Percentiles rank a stretch among this genome's conserved stretches.
These are phyloP conservation scores for Funneliformis geosporum DNA, from an alignment of 192 early-diverging fungal genomes.

Conservation along the genomic window DNA sequence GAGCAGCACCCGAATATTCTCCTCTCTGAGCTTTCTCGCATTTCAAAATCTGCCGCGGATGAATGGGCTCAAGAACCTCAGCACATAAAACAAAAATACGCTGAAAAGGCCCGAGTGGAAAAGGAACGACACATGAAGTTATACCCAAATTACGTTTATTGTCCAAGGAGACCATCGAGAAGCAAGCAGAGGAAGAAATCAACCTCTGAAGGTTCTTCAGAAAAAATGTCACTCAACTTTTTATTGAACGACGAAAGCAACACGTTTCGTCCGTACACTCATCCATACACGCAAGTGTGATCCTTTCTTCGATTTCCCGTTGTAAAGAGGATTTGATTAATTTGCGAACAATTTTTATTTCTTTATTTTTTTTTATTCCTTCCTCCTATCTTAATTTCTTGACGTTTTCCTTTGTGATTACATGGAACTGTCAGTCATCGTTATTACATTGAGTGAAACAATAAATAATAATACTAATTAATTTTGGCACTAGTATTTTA, in stretches of 20 bases:
- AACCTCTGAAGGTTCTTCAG: conserved; percentile 1
- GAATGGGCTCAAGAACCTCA: conserved; percentile 26
- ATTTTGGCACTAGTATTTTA: too few relatives aligned
- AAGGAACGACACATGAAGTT: conserved; percentile 32
- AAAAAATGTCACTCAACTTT: conserved; percentile 31
- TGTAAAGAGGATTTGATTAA: too few relatives aligned
- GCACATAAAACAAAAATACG: conserved; percentile 14
- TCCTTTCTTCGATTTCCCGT: too few relatives aligned
- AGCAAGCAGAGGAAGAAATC: conserved; percentile 24
- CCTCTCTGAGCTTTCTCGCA: conserved; percentile 27
- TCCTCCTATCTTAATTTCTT: too few relatives aligned
- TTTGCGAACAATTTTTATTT: too few relatives aligned
- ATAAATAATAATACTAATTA: too few relatives aligned
- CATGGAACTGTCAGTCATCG: too few relatives aligned
- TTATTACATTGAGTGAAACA: too few relatives aligned
- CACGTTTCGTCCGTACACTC: conserved; percentile 18
- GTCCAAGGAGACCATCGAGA: conserved; percentile 19
- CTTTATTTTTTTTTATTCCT: too few relatives aligned
- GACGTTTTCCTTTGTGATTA: too few relatives aligned
- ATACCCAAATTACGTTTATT: conserved; percentile 31
- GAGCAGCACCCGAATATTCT: conserved; percentile 33
- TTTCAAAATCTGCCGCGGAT: conserved; percentile 19
- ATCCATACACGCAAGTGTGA: background rate
- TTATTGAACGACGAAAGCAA: conserved; percentile 14
- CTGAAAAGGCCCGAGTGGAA: conserved; percentile 18